phyloP scores from a whole-genome alignment of 176 grass and related monocot genomes.

The Microstegium vimineum region DNA sequence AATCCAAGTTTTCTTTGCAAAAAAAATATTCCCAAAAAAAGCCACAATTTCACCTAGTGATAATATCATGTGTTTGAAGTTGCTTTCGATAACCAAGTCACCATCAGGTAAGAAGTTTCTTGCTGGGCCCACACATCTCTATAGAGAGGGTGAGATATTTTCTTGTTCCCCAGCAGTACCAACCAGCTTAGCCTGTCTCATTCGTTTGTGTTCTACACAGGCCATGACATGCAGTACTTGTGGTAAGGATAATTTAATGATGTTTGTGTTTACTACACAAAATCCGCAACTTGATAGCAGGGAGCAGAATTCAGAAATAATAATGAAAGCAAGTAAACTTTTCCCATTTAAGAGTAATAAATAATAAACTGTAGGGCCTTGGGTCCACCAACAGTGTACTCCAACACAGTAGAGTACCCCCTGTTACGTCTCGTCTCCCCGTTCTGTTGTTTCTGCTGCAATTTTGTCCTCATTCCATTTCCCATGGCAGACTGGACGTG shows the following conservation, averaged over 20 bases:
- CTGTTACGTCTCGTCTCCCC: no score
- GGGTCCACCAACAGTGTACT: no score
- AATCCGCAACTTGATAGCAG: not conserved
- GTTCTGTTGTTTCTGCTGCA: no score
- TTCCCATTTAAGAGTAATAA: not conserved
- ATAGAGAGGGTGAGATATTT: slow-evolving; percentile 29
- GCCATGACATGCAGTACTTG: not conserved
- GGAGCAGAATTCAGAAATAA: slow-evolving; percentile 5
- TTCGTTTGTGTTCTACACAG: slow-evolving; percentile 21
- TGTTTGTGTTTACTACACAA: slow-evolving; percentile 22
- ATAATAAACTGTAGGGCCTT: not conserved
- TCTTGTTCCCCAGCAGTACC: not conserved
- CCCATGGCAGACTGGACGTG: no score
- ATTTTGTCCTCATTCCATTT: no score
- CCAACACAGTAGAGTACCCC: no score
- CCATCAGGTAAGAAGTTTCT: slow-evolving; percentile 22
- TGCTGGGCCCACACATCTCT: not conserved
- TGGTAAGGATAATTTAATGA: not conserved
- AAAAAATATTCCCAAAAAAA: slow-evolving; percentile 3
- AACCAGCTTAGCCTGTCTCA: slow-evolving; percentile 31
- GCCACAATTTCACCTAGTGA: slow-evolving; percentile 4
- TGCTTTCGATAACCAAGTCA: slow-evolving; percentile 1
- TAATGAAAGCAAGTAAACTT: not conserved
- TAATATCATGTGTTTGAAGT: not conserved
- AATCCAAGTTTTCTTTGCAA: not conserved